Conservation (phyloP, 106 monocot species). For the Dendrobium catenatum region DNA sequence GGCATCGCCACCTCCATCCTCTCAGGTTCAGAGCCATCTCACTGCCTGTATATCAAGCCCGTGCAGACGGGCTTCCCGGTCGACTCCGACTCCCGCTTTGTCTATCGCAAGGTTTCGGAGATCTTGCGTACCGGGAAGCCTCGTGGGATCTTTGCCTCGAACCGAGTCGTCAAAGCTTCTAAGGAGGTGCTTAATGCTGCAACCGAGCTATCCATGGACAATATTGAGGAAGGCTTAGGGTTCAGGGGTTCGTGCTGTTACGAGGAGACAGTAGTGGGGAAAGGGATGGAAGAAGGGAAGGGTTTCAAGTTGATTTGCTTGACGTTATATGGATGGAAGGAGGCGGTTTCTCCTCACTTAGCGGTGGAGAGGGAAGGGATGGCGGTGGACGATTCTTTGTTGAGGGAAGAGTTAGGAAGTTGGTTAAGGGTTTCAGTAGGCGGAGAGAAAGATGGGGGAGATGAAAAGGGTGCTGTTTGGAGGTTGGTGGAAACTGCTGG, state of each 20-base stretch:
- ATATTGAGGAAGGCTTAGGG: conserved; percentile 1
- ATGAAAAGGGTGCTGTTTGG: conserved; percentile 29
- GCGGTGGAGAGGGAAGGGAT: conserved; percentile 81
- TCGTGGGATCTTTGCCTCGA: conserved; percentile 41
- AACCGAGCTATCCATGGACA: conserved; percentile 9
- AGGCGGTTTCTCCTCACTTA: conserved; percentile 76
- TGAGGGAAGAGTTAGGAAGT: conserved; percentile 41
- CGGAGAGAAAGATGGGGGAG: not conserved
- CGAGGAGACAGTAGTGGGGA: conserved; percentile 37
- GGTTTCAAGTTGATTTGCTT: conserved; percentile 45
- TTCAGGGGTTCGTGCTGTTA: conserved; percentile 16
- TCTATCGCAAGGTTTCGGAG: conserved; percentile 41
- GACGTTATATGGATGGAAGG: conserved; percentile 81
- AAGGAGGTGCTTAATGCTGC: conserved; percentile 11
- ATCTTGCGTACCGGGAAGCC: conserved; percentile 28
- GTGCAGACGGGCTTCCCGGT: conserved; percentile 87
- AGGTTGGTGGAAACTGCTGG: conserved; percentile 86
- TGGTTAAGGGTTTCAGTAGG: conserved; percentile 22
- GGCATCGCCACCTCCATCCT: conserved; percentile 39
- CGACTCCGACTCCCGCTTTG: conserved; percentile 85
- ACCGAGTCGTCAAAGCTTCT: conserved; percentile 37
- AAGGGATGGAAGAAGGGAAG: conserved; percentile 6
- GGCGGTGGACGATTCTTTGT: conserved; percentile 38
- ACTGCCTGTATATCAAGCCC: conserved; percentile 77
- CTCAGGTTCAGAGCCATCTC: conserved; percentile 8